Evolutionary conservation across 2,329 filamentous ascomycete species (phyloP).

Genomic region (Microdochium bolleyi): DNA sequence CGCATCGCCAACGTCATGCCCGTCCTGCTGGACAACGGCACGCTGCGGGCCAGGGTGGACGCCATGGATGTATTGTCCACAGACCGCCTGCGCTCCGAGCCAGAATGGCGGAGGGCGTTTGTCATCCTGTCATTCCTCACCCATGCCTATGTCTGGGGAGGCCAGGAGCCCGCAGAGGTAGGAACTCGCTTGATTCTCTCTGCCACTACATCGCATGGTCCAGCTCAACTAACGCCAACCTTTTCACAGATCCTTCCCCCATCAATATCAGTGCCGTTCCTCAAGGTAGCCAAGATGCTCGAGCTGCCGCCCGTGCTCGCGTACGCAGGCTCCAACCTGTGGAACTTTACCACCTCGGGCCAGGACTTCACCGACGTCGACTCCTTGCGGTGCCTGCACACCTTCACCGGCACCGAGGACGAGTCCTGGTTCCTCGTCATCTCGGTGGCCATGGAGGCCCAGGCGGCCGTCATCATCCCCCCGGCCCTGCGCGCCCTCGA

Average conservation of each 20-base stretch:
- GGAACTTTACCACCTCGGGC: conserved; percentile 67
- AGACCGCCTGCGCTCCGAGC: conserved; percentile 43
- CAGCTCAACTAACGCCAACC: conserved; percentile 8
- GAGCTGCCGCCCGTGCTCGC: conserved; percentile 85
- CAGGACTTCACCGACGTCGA: conserved; percentile 56
- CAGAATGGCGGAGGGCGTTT: conserved; percentile 65
- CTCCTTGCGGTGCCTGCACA: conserved; percentile 63
- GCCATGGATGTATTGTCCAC: conserved; percentile 51
- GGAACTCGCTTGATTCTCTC: conserved; percentile 6
- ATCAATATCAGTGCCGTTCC: conserved; percentile 68
- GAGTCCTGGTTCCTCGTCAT: conserved; percentile 95
- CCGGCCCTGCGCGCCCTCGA: conserved; percentile 70
- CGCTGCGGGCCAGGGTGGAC: conserved; percentile 49
- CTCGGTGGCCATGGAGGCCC: conserved; percentile 83
- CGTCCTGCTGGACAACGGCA: conserved; percentile 50
- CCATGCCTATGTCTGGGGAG: conserved; percentile 88
- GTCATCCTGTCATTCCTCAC: conserved; percentile 56
- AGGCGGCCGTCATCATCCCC: conserved; percentile 66
- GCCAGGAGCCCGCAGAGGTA: conserved; percentile 65
- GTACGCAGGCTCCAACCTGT: conserved; percentile 78
- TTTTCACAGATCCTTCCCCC: conserved; percentile 55
- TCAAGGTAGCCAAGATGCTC: conserved; percentile 62
- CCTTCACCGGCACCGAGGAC: conserved; percentile 81
- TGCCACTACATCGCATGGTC: neutral
- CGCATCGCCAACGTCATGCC: conserved; percentile 53